Conservation (phyloP, 495 filamentous ascomycete species). For the Daldinia bambusicola region DNA sequence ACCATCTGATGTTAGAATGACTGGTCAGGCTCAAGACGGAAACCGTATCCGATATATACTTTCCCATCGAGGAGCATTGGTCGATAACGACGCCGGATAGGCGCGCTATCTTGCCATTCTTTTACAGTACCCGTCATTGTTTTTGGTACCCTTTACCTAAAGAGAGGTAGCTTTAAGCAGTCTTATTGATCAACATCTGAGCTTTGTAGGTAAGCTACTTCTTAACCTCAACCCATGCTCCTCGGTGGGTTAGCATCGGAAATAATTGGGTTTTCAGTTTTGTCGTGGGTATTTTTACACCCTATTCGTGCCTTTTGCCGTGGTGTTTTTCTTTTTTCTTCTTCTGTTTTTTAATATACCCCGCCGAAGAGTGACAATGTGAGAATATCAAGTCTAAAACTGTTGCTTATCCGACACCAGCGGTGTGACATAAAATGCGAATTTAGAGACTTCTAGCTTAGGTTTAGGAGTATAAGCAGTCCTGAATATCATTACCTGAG, state of each 20-base stretch:
- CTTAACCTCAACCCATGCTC: conserved; percentile 12
- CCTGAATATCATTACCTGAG: conserved; percentile 15
- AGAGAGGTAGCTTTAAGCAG: neutral
- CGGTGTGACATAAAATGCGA: conserved; percentile 38
- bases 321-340: neutral
- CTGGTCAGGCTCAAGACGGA: conserved; percentile 34
- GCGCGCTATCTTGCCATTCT: conserved; percentile 24
- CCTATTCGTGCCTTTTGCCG: conserved; percentile 5
- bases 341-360: too few species aligned
- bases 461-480: conserved; percentile 20
- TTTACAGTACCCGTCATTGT: conserved; percentile 14
- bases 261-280: conserved; percentile 8
- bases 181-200: conserved; percentile 15
- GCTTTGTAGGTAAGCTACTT: conserved; percentile 25
- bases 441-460: conserved; percentile 29
- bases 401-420: conserved; percentile 15
- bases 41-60: conserved; percentile 38
- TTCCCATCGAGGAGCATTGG: conserved; percentile 19
- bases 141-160: conserved; percentile 24
- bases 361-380: neutral
- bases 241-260: conserved; percentile 8
- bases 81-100: conserved; percentile 25
- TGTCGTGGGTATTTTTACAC: neutral
- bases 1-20: conserved; percentile 35
- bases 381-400: conserved; percentile 4